A percentile compares a stretch with the other conserved stretches of the same genome.
These are phyloP conservation scores for Haplosporangium sp. DNA, from an alignment of 371 early-diverging fungal genomes.

Conservation along the genomic window DNA sequence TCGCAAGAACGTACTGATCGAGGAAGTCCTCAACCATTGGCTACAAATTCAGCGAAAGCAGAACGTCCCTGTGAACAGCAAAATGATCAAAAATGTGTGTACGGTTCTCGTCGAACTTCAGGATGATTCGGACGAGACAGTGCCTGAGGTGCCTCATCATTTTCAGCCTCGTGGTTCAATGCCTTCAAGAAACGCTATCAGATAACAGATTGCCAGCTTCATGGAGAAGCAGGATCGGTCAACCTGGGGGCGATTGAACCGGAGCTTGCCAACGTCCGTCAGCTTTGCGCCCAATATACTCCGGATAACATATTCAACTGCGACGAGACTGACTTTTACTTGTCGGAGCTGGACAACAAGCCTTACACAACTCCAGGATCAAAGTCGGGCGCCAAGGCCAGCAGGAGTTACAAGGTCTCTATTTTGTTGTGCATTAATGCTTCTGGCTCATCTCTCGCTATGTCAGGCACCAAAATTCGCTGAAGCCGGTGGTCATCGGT, in stretches of 20 bases:
- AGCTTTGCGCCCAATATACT: not conserved
- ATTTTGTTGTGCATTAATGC: conserved; percentile 23
- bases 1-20: not conserved
- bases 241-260: conserved; percentile 19
- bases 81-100: not conserved
- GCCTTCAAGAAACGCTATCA: conserved; percentile 12
- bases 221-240: conserved; percentile 21
- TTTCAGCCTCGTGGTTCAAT: conserved; percentile 17
- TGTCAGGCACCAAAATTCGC: conserved; percentile 1
- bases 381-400: conserved; percentile 11
- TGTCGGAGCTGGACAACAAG: conserved; percentile 9
- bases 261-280: conserved; percentile 4
- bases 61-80: not conserved
- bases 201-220: conserved; percentile 15
- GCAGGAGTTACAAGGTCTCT: conserved; percentile 7
- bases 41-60: conserved; percentile 6
- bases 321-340: conserved; percentile 11
- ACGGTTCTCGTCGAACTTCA: not conserved
- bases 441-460: conserved; percentile 12
- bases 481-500: conserved; percentile 12
- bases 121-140: conserved; percentile 1
- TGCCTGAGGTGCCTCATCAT: too few species aligned
- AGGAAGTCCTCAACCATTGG: conserved; percentile 2
- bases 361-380: conserved; percentile 5
- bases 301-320: conserved; percentile 20